These are phyloP conservation scores for Pichiaceae sp. DNA, from an alignment of 1,139 yeast species.

Conservation along the genomic window DNA sequence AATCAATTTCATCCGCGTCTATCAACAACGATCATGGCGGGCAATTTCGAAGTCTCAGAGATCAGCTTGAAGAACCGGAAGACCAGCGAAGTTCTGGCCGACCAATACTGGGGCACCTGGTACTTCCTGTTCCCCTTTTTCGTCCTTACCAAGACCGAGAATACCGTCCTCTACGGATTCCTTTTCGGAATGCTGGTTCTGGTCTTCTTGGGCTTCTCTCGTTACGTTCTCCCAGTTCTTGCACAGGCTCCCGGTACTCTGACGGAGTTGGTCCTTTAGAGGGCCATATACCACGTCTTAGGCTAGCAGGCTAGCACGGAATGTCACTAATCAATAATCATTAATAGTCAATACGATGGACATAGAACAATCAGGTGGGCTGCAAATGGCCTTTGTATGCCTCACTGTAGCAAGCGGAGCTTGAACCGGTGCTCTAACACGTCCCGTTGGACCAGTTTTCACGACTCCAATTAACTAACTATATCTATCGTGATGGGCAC, in stretches of 20 bases:
- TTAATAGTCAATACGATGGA: too few relatives aligned
- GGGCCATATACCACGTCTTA: too few relatives aligned
- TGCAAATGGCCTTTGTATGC: too few relatives aligned
- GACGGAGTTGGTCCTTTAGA: not conserved
- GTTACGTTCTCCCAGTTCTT: constrained; percentile 2
- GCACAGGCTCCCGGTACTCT: not conserved
- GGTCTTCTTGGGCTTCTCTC: constrained; percentile 1
- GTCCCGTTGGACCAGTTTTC: too few relatives aligned
- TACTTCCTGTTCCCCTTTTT: constrained; percentile 3
- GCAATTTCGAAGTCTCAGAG: constrained; percentile 2
- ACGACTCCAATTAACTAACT: too few relatives aligned
- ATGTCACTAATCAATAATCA: too few relatives aligned
- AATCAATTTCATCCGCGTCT: too few relatives aligned
- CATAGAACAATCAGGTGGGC: too few relatives aligned
- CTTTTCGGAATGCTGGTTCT: not conserved
- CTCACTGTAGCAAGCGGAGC: too few relatives aligned
- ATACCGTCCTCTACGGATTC: constrained; percentile 1
- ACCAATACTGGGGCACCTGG: constrained; percentile 2
- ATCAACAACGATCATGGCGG: not conserved
- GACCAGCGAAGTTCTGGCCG: constrained; percentile 1
- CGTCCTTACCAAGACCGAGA: constrained; percentile 4
- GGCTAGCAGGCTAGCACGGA: too few relatives aligned
- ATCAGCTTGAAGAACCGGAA: constrained; percentile 3
- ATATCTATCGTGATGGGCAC: not conserved
- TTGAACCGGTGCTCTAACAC: too few relatives aligned